These are phyloP conservation scores for Malus orientalis DNA, from an alignment of 306 rosid species.

Conservation along the genomic window DNA sequence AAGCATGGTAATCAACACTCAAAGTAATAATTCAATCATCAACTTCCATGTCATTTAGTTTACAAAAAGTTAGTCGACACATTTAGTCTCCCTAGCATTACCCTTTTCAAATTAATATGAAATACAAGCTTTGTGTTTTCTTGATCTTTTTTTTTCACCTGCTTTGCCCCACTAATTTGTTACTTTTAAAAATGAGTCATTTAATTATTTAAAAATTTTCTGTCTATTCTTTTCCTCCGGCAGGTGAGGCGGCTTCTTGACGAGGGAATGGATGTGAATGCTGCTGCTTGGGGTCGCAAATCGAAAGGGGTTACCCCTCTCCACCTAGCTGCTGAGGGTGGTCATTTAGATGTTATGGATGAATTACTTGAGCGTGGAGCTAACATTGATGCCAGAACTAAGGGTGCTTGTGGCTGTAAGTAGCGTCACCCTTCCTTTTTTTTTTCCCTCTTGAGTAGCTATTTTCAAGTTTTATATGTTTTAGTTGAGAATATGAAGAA, in stretches of 20 bases:
- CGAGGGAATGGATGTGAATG: constrained; percentile 88
- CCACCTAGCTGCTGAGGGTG: constrained; percentile 98
- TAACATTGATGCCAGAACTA: constrained; percentile 86
- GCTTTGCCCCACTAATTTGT: neutral
- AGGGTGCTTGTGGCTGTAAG: constrained; percentile 97
- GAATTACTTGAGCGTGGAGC: constrained; percentile 95
- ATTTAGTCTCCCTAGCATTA: too few relatives aligned
- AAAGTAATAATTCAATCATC: too few relatives aligned
- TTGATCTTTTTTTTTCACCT: neutral
- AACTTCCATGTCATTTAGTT: too few relatives aligned
- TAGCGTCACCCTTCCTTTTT: neutral
- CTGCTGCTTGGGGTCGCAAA: constrained; percentile 82
- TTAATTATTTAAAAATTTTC: neutral
- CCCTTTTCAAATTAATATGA: neutral
- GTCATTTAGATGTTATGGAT: constrained; percentile 87
- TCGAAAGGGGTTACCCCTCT: constrained; percentile 88
- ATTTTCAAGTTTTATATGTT: neutral
- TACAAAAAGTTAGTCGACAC: too few relatives aligned
- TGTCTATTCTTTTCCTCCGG: neutral
- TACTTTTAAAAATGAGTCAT: neutral
- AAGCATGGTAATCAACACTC: too few relatives aligned
- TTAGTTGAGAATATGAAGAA: neutral
- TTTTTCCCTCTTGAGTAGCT: neutral
- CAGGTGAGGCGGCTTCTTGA: constrained; percentile 84
- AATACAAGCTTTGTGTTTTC: neutral